A percentile compares a stretch with the other conserved stretches of the same genome.
Evolutionary conservation across 2,329 filamentous ascomycete species (phyloP).

Genomic region (Orbilia oligospora): DNA sequence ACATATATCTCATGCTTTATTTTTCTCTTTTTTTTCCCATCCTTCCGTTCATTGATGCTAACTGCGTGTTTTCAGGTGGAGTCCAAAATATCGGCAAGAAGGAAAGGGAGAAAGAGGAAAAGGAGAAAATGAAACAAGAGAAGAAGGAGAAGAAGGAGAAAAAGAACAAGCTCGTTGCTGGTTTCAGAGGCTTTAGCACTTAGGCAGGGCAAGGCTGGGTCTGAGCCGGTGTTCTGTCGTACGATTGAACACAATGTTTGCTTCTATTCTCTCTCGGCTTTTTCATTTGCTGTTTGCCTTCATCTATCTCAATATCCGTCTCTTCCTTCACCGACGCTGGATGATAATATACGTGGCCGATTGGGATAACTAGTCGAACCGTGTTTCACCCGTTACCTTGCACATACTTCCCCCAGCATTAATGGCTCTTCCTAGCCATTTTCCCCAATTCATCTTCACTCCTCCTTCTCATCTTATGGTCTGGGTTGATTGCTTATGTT

Average conservation of each 20-base stretch:
- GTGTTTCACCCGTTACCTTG: neutral
- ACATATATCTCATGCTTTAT: constrained; percentile 61
- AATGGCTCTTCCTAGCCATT: no score
- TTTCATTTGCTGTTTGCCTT: neutral
- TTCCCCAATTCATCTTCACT: neutral
- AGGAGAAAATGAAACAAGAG: constrained; percentile 65
- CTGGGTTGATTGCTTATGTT: constrained; percentile 22
- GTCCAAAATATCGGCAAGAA: constrained; percentile 72
- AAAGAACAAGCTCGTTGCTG: constrained; percentile 50
- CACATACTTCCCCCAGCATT: neutral
- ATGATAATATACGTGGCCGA: neutral
- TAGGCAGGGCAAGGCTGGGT: constrained; percentile 44
- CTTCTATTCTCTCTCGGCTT: neutral
- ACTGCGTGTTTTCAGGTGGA: constrained; percentile 67
- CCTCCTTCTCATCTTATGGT: neutral
- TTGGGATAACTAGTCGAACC: neutral
- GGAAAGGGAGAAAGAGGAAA: constrained; percentile 68
- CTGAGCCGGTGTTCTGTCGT: constrained; percentile 4
- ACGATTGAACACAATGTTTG: neutral
- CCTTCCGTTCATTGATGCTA: constrained; percentile 60
- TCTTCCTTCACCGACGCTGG: neutral
- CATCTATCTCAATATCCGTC: neutral
- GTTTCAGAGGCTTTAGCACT: constrained; percentile 58
- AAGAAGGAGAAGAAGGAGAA: constrained; percentile 71
- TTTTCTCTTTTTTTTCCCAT: constrained; percentile 3